Conservation (phyloP, 768 basidiomycete species). For the Podaxis carcinomalis region DNA sequence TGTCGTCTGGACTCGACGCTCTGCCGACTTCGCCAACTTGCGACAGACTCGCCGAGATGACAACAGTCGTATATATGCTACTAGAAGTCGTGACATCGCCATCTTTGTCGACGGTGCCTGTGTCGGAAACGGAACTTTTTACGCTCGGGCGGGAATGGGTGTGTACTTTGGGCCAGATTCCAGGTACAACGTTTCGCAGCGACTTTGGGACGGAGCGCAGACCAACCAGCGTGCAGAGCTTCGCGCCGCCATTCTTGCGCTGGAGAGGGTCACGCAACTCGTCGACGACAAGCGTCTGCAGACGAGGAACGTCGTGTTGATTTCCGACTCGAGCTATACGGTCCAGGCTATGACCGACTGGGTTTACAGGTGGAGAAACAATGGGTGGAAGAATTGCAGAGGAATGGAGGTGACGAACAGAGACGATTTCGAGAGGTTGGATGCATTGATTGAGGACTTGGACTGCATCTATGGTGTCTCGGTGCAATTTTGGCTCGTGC, state of each 20-base stretch:
- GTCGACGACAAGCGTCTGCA: background rate
- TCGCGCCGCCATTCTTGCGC: constrained; percentile 4
- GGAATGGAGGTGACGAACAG: constrained; percentile 5
- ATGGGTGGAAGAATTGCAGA: constrained; percentile 9
- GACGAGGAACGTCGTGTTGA: constrained; percentile 4
- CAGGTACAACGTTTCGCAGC: constrained; percentile 1
- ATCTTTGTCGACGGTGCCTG: constrained; percentile 11
- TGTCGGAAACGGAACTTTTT: constrained; percentile 1
- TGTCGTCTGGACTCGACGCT: background rate
- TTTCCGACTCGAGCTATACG: constrained; percentile 4
- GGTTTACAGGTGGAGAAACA: constrained; percentile 9
- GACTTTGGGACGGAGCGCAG: background rate
- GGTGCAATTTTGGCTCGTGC: too few species aligned
- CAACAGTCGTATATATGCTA: background rate
- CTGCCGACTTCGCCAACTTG: background rate
- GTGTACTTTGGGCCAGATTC: constrained; percentile 6
- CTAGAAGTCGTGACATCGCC: background rate
- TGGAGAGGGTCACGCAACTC: background rate
- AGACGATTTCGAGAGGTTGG: constrained; percentile 1
- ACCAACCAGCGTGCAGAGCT: constrained; percentile 12
- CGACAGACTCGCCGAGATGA: background rate
- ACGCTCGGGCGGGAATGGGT: constrained; percentile 6
- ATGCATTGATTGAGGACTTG: background rate
- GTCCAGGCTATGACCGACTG: constrained; percentile 5
- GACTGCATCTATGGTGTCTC: too few species aligned